Evolutionary conservation across 1,284 basidiomycete genomes (phyloP), one percentile per base, ranked within the genome.

Genomic region (Amylostereum areolatum): DNA sequence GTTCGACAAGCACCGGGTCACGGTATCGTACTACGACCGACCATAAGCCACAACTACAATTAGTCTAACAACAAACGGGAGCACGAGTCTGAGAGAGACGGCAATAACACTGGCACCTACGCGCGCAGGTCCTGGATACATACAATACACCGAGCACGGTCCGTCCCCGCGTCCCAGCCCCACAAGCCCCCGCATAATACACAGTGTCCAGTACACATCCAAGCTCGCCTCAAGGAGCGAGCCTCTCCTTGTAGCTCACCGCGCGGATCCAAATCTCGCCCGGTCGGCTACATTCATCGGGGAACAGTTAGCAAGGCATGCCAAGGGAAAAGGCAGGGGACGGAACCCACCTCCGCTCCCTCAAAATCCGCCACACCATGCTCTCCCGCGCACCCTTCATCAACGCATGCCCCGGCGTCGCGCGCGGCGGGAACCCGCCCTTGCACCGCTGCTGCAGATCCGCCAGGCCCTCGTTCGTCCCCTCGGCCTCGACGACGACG

Each of bases 391-490:
- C 75, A 31, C 69, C 64, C 45, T 74, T 67, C 45, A 66, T 61
- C 52, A 64, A 60, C 51, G 62, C 62, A 46, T 62, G 56, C 25
- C 64, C 52, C 53, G 55, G 61, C 48, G 52, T 63, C 31, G 74
- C 74, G 44, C 81, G 68, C 2, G 79, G 77, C 33, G 85, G 81
- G 62, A 87, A 86, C 8, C 72, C 79, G 0, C 77, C 77, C 1
- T 80, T 77, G 63, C 87, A 89, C 5, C 89, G 75, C 46, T 73
- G 75, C 56, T 85, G 84, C 53, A 92, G 69, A 65, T 91, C 89
- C n/a, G 75, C 80, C 25, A 89, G 72, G 5, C 84, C 81, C 62
- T 91, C 89, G 59, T 89, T 85, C 46, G 89, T 91, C 34, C 89
- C 89, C 62, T 90, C 88, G 11, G 85, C 80, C 68, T 90, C 89